These are phyloP conservation scores for Dictyostelium intermedium DNA, from an alignment of 78 protist species.

Conservation along the genomic window DNA sequence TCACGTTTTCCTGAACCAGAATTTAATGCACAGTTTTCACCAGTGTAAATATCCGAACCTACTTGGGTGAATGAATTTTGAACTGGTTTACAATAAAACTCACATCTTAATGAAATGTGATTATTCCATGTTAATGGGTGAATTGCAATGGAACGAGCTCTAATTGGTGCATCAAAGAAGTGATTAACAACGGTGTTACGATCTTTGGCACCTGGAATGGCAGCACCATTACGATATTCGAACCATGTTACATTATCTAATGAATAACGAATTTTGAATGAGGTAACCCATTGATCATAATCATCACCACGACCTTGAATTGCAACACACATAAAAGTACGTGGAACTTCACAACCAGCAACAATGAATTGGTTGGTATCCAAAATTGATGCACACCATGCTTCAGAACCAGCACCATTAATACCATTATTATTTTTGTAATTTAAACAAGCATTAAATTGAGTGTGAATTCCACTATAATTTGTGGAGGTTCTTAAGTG, in stretches of 20 bases:
- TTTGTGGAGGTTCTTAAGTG: background rate
- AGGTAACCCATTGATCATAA: slow-evolving; percentile 21
- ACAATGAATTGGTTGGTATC: slow-evolving; percentile 14
- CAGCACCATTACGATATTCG: background rate
- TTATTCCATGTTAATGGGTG: slow-evolving; percentile 32
- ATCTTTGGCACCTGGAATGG: slow-evolving; percentile 4
- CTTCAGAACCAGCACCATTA: background rate
- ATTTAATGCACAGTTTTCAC: background rate
- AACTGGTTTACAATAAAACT: background rate
- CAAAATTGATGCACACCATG: slow-evolving; percentile 4
- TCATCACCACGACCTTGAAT: slow-evolving; percentile 11
- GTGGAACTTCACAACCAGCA: too few relatives aligned
- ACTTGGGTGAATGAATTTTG: background rate
- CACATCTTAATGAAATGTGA: slow-evolving; percentile 14
- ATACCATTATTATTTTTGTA: background rate
- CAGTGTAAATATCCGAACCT: background rate
- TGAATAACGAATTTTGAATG: slow-evolving; percentile 19
- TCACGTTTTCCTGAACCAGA: background rate
- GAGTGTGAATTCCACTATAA: background rate
- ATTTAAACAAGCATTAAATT: background rate
- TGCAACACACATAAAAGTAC: background rate
- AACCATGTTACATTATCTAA: slow-evolving; percentile 25
- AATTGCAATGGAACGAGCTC: slow-evolving; percentile 43
- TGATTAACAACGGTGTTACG: background rate
- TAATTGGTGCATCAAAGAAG: background rate